Evolutionary conservation across 139 green algal species (phyloP).

Genomic region (Diplosphaera chodatii): DNA sequence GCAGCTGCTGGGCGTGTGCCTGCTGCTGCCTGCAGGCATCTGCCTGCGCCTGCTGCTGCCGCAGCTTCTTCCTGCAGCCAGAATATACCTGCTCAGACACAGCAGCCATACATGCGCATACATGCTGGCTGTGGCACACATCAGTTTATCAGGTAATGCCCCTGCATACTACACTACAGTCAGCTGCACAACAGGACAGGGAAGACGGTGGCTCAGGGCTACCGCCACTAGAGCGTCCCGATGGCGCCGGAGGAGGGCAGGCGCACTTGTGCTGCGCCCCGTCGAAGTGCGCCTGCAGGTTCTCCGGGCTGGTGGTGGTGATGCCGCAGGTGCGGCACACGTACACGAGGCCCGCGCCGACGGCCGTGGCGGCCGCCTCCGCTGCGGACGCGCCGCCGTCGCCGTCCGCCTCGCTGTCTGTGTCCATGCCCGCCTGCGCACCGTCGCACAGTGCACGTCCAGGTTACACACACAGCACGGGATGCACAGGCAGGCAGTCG

Average conservation of each 20-base stretch:
- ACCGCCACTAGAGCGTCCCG: too few species aligned
- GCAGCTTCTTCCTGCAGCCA: neutral
- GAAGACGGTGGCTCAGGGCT: neutral
- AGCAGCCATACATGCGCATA: too few species aligned
- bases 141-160: neutral
- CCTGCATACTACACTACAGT: neutral
- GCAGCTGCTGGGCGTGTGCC: neutral
- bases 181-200: neutral
- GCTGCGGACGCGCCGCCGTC: neutral
- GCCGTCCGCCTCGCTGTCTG: neutral
- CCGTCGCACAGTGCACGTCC: too few species aligned
- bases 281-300: slow-evolving; percentile 4
- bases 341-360: neutral
- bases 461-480: neutral
- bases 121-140: neutral
- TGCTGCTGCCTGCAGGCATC: neutral
- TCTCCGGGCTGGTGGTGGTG: neutral
- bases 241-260: neutral
- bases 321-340: neutral
- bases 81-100: too few species aligned
- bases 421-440: neutral
- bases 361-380: neutral
- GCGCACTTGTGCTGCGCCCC: neutral
- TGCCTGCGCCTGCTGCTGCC: slow-evolving; percentile 1
- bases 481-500: too few species aligned